Base-by-base conservation (phyloP, 2,329 filamentous ascomycete genomes). In the Alternaria metachromatica region DNA sequence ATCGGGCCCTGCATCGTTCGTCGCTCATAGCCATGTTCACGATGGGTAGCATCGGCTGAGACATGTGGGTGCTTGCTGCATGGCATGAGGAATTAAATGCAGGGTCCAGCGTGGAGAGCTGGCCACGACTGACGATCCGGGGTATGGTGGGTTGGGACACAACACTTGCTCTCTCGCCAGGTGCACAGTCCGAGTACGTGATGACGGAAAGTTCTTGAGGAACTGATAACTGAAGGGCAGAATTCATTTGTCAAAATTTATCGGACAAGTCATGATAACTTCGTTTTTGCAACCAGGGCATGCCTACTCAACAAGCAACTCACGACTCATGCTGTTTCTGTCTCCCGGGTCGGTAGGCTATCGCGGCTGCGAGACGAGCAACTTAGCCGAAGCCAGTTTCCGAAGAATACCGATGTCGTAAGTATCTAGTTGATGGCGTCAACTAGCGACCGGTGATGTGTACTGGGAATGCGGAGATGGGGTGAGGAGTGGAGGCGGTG, bases 21-120 rank as follows among this genome's bases (percentile, higher is more conserved):
- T 28, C 45, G 30, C 43, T 44, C 23, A 28, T 6, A 55, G 7
- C 26, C 8, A 41, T 6, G 21, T 21, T 37, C 13, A n/a, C 37
- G 2, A 50, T 60, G 61, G 61, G 50, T 63, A 63, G 18, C 45
- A 50, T 55, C 61, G 57, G 61, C 57, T 63, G 61, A 63, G 21
- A 26, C 28, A 43, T 48, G 26, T 48, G 46, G 26, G 13, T 20
- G 49, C 41, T 7, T 53, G 3, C n/a, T 53, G 49, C n/a, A 53
- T 8, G 49, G 2, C 30, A 53, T 53, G 49, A 23, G 20, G 15
- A 13, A 3, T 23, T 37, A 12, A 25, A 53, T 13, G 49, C 49
- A 53, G 49, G 49, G 49, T 53, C 49, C 49, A 53, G 21, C 30
- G 30, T 53, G 49, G 28, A 12, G 46, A 21, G 21, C 13, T 20